Evolutionary conservation across 306 rosid species (phyloP), one percentile per base, ranked within the genome.

Genomic region (Cucurbita maxima): DNA sequence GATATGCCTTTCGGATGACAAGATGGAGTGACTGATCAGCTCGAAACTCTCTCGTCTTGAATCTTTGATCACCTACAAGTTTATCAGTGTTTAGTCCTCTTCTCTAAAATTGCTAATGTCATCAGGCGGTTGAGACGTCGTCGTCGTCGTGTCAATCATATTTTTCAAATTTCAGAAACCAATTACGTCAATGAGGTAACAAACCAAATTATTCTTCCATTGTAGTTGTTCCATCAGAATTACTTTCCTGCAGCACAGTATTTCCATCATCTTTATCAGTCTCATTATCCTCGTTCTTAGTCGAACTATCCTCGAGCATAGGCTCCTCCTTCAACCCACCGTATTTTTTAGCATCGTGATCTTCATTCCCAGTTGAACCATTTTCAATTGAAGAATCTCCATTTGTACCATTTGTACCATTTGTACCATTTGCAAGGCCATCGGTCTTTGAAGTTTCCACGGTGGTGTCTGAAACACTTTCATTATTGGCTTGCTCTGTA

Each of bases 371-470:
- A 14, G 58, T 73, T 62, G 71, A 52, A n/a, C 64, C 75, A 19
- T 50, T 68, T 20, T 79, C 71, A 1, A 51, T 36, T 5, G 16
- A 13, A 11, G 51, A 67, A 10, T 58, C 83, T 15, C 43, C 62
- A 12, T 73, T 59, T 52, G 54, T 63, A 18, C 76, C 81, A 22
- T 82, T 59, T 52, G 54, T 63, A 18, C 76, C 81, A 22, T 82
- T 73, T 12, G 54, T 63, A 18, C 79, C 81, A 22, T 82, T 73
- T 12, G 38, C 76, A 38, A 57, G 67, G 1, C 18, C 78, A 7
- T 57, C 77, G 3, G 47, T 43, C 45, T 59, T 58, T 7, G 59
- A 11, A n/a, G 59, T 74, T 20, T 25, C 80, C 53, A 63, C 51
- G 19, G 45, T 6, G 19, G 44, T 56, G 68, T 52, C 76, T 18